These are phyloP conservation scores for Amauroascus niger DNA, from an alignment of 2,329 filamentous ascomycete genomes.

Conservation along the genomic window DNA sequence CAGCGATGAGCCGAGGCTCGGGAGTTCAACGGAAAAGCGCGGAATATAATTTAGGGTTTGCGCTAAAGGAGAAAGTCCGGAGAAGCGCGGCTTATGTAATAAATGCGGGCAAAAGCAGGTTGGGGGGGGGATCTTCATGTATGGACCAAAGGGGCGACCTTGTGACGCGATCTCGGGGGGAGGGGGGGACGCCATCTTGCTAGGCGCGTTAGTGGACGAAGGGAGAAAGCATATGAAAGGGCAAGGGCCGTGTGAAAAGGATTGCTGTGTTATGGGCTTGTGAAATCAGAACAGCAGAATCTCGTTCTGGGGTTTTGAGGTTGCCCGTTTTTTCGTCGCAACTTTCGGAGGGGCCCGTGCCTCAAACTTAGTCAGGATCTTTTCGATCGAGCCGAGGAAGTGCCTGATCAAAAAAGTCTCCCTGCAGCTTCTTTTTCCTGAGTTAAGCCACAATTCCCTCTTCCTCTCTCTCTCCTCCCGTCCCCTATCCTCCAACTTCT, in stretches of 20 bases:
- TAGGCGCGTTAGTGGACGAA: too few relatives aligned
- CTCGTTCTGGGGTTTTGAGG: too few relatives aligned
- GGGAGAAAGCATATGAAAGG: too few relatives aligned
- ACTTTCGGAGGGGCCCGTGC: background rate
- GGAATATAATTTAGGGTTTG: background rate
- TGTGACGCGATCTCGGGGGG: background rate
- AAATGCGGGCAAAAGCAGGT: background rate
- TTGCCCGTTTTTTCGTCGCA: too few relatives aligned
- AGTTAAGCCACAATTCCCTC: constrained; percentile 12
- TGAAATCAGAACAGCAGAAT: too few relatives aligned
- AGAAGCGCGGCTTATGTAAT: background rate
- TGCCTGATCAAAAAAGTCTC: constrained; percentile 7
- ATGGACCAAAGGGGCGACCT: background rate
- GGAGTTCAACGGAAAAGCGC: constrained; percentile 2
- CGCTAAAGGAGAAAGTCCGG: background rate
- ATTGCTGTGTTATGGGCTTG: too few relatives aligned
- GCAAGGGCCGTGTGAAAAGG: too few relatives aligned
- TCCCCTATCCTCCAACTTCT: background rate
- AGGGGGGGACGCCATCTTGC: too few relatives aligned
- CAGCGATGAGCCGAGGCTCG: constrained; percentile 1
- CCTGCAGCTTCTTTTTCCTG: constrained; percentile 5
- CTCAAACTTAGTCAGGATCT: background rate
- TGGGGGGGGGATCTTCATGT: too few relatives aligned
- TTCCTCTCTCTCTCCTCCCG: constrained; percentile 12
- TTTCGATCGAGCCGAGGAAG: constrained; percentile 8